Base-by-base conservation (phyloP, 1,284 basidiomycete species). In the Ganoderma sp. region DNA sequence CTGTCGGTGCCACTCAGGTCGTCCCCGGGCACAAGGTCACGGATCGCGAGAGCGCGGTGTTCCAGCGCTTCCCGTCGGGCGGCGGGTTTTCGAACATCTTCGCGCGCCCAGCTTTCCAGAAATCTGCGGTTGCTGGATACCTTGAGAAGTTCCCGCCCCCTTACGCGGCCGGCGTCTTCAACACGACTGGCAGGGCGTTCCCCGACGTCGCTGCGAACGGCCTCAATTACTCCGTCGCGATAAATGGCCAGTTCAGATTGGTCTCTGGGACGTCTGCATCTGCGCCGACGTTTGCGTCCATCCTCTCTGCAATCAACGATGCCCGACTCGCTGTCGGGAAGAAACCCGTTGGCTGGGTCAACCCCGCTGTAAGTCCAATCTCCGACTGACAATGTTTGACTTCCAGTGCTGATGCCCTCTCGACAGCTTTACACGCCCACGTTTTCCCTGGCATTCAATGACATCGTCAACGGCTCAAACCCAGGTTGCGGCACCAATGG, bases 221-320 rank as follows among this genome's bases (percentile, higher is more conserved):
- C 79, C 61, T 72, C 60, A 71, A 78, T 69, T 72, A 73, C 73
- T 65, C 69, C 54, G 63, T 75, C 48, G 71, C 73, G 25, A 64
- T 75, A 4, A 69, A 78, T 45, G 73, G 73, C n/a, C 68, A 68
- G 57, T 81, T 81, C 65, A 81, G 78, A 54, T 79, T 81, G 63
- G 84, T 87, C 32, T 87, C 84, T 45, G 87, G 82, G 78, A 81
- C 73, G 77, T 83, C 72, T 73, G 81, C 73, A 17, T 73, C 74
- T 12, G 67, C 73, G 59, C 74, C 74, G n/a, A 71, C 73, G 37
- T 68, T 68, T 45, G 83, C 86, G 17, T 84, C 80, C 2, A 79
- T 91, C 63, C 76, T 91, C 2, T 81, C 87, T 0, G 81, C 90
- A 70, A 78, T 91, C 66, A 91, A 91, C 73, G 89, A 91, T 71